Evolutionary conservation across 2,329 filamentous ascomycete genomes (phyloP).

Genomic region (Ascochyta clinopodiicola): DNA sequence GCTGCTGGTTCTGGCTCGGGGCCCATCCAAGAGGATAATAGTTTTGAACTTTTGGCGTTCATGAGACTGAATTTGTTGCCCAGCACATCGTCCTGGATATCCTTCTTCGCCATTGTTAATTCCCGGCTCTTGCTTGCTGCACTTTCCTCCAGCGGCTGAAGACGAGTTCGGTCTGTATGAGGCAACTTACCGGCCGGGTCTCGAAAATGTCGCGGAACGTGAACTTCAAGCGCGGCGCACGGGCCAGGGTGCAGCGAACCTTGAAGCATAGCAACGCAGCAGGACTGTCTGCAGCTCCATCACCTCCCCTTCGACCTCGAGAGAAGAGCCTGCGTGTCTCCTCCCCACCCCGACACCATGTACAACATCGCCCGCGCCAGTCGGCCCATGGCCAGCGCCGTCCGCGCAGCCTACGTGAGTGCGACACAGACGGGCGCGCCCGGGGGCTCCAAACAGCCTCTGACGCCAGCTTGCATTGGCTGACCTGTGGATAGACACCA

Average conservation of each 20-base stretch:
- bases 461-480: constrained; percentile 39
- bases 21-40: constrained; percentile 64
- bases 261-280: constrained; percentile 30
- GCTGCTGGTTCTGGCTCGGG: constrained; percentile 47
- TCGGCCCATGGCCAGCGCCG: constrained; percentile 77
- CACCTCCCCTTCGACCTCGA: constrained; percentile 22
- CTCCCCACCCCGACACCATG: constrained; percentile 64
- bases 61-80: constrained; percentile 62
- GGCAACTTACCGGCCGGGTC: constrained; percentile 35
- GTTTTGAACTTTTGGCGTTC: constrained; percentile 60
- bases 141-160: constrained; percentile 5
- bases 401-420: constrained; percentile 78
- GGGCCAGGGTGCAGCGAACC: constrained; percentile 27
- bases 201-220: constrained; percentile 26
- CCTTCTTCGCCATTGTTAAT: constrained; percentile 41
- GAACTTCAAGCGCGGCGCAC: constrained; percentile 14
- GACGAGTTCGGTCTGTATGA: constrained; percentile 14
- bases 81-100: constrained; percentile 60
- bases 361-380: constrained; percentile 78
- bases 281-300: constrained; percentile 27
- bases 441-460: constrained; percentile 35
- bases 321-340: constrained; percentile 33
- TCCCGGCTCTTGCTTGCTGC: constrained; percentile 1
- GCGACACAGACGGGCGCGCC: constrained; percentile 14
- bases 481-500: constrained; percentile 55